A percentile compares a stretch with the other conserved stretches of the same genome.
Evolutionary conservation across 176 grass and related monocot genomes (phyloP).

Genomic region (Pharus latifolius): DNA sequence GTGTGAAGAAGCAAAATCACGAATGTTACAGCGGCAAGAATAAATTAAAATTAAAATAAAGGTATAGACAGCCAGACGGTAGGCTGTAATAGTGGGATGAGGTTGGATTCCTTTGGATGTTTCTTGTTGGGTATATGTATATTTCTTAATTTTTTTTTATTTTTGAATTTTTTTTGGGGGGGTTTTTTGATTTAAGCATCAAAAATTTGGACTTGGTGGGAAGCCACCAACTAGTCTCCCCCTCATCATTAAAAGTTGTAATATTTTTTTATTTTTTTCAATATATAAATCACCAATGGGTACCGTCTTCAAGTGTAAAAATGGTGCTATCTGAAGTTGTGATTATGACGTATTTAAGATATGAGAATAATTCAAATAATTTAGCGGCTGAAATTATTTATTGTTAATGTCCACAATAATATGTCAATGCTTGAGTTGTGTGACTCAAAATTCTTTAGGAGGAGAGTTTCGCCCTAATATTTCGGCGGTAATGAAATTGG

Average conservation of each 20-base stretch:
- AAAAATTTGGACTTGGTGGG: slow-evolving; percentile 30
- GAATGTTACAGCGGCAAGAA: too few relatives aligned
- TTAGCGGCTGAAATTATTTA: too few relatives aligned
- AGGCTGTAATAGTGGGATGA: slow-evolving; percentile 16
- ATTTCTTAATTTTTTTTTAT: background rate
- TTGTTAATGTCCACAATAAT: too few relatives aligned
- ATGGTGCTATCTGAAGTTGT: background rate
- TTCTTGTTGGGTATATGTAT: slow-evolving; percentile 7
- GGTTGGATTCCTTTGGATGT: slow-evolving; percentile 34
- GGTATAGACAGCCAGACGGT: slow-evolving; percentile 24
- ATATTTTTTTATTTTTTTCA: background rate
- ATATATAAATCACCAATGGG: background rate
- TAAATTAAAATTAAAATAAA: too few relatives aligned
- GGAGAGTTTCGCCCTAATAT: too few relatives aligned
- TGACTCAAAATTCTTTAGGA: too few relatives aligned
- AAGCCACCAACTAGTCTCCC: slow-evolving; percentile 30
- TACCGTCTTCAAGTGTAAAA: background rate
- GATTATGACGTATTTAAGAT: too few relatives aligned
- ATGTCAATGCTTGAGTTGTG: too few relatives aligned
- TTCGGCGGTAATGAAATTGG: too few relatives aligned
- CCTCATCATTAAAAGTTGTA: background rate
- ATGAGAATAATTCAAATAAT: too few relatives aligned
- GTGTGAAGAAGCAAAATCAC: too few relatives aligned
- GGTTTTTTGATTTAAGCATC: slow-evolving; percentile 1
- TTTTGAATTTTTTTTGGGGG: background rate